phyloP scores from a whole-genome alignment of 148 eudicot species.

The Silene latifolia region DNA sequence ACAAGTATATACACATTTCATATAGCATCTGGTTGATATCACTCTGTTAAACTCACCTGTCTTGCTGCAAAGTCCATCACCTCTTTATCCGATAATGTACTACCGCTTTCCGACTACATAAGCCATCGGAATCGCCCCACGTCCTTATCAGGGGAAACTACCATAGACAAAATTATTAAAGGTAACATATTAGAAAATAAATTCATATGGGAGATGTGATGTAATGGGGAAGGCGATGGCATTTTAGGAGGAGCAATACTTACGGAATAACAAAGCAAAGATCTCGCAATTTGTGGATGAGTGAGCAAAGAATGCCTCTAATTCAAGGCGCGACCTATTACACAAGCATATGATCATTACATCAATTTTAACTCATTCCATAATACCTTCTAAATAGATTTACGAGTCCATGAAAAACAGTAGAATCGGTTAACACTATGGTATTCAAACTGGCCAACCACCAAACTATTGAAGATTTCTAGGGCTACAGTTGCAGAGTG shows the following conservation, averaged over 20 bases:
- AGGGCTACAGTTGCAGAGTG: neutral
- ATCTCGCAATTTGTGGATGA: conserved; percentile 73
- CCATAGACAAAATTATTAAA: conserved; percentile 9
- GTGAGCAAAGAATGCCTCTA: conserved; percentile 82
- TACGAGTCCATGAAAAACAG: neutral
- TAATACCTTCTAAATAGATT: neutral
- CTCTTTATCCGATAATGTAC: conserved; percentile 43
- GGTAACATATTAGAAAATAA: neutral
- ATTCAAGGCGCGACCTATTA: conserved; percentile 75
- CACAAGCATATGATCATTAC: neutral
- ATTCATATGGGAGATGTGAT: neutral
- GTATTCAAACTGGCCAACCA: neutral
- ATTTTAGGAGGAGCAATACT: conserved; percentile 27
- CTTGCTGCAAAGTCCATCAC: conserved; percentile 77
- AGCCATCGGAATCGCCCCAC: conserved; percentile 92
- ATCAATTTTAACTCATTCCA: neutral
- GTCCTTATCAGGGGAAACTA: conserved; percentile 79
- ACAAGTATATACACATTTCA: neutral
- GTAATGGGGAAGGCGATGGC: neutral
- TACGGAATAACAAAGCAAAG: conserved; percentile 98
- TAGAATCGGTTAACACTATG: neutral
- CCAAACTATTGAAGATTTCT: neutral
- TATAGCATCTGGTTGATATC: neutral
- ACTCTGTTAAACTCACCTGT: conserved; percentile 46
- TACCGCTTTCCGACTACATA: conserved; percentile 78